These are phyloP conservation scores for Lolium multiflorum DNA, from an alignment of 176 grass and related monocot species.

Conservation along the genomic window DNA sequence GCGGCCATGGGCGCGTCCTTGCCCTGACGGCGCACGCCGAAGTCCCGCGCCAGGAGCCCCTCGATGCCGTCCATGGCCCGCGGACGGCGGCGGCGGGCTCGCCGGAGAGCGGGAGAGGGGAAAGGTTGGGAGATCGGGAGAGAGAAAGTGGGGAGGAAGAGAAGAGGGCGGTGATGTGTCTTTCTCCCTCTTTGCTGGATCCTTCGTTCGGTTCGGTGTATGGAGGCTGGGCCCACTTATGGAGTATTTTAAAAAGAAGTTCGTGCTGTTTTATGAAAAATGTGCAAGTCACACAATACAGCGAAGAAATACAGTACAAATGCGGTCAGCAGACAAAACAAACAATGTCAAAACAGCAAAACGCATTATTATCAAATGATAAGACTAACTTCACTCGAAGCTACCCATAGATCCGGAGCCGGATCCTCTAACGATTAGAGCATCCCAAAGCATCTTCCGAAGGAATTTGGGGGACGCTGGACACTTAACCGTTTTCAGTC, in stretches of 20 bases:
- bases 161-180: constrained; percentile 45
- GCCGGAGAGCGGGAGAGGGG: constrained; percentile 34
- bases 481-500: no score
- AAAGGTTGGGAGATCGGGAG: not conserved
- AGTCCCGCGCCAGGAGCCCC: constrained; percentile 74
- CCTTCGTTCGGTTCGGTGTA: constrained; percentile 22
- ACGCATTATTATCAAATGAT: no score
- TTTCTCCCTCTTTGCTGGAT: constrained; percentile 28
- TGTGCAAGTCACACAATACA: no score
- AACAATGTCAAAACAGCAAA: no score
- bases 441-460: no score
- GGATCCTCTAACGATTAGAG: no score
- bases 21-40: constrained; percentile 78
- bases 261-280: not conserved
- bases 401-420: no score
- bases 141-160: not conserved
- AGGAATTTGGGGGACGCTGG: no score
- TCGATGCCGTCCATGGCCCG: constrained; percentile 79
- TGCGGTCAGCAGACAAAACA: no score
- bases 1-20: constrained; percentile 72
- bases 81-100: constrained; percentile 5
- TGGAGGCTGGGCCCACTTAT: constrained; percentile 24
- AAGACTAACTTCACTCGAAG: no score
- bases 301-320: no score
- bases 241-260: not conserved